Evolutionary conservation across 2,329 filamentous ascomycete species (phyloP).

Genomic region (Sclerotiophoma versabilis): DNA sequence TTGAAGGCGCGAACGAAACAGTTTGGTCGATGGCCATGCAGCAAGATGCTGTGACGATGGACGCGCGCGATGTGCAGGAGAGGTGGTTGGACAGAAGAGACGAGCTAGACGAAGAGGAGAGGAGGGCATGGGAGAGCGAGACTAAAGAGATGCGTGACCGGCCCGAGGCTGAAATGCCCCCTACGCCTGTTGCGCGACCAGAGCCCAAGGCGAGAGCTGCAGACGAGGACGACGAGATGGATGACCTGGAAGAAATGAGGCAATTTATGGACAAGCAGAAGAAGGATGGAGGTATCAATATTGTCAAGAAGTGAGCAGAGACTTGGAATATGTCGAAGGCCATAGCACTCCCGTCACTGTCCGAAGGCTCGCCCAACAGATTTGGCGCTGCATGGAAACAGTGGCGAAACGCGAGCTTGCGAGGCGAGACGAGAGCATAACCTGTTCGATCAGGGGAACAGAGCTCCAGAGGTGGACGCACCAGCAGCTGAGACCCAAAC

Average conservation of each 20-base stretch:
- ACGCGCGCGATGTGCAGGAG: constrained; percentile 90
- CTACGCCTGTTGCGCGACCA: not conserved
- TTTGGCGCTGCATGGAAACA: not conserved
- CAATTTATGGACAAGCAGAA: constrained; percentile 45
- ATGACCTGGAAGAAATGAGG: constrained; percentile 50
- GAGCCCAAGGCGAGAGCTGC: constrained; percentile 6
- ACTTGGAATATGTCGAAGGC: not conserved
- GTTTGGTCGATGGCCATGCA: constrained; percentile 98
- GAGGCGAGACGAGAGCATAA: not conserved
- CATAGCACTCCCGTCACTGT: not conserved
- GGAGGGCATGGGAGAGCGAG: constrained; percentile 77
- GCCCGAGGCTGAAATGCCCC: constrained; percentile 17
- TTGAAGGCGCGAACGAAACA: constrained; percentile 91
- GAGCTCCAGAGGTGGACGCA: not conserved
- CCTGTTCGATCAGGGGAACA: too few relatives aligned
- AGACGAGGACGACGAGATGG: constrained; percentile 42
- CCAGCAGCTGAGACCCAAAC: not conserved
- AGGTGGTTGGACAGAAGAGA: constrained; percentile 92
- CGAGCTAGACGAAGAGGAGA: constrained; percentile 82
- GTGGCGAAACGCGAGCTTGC: not conserved
- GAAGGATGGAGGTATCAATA: constrained; percentile 71
- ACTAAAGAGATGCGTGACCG: constrained; percentile 56
- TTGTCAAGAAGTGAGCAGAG: constrained; percentile 64
- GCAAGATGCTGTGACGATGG: constrained; percentile 71
- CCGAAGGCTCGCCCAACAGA: not conserved